Conservation (phyloP, 768 basidiomycete species). For the Plicaturopsis crispa region DNA sequence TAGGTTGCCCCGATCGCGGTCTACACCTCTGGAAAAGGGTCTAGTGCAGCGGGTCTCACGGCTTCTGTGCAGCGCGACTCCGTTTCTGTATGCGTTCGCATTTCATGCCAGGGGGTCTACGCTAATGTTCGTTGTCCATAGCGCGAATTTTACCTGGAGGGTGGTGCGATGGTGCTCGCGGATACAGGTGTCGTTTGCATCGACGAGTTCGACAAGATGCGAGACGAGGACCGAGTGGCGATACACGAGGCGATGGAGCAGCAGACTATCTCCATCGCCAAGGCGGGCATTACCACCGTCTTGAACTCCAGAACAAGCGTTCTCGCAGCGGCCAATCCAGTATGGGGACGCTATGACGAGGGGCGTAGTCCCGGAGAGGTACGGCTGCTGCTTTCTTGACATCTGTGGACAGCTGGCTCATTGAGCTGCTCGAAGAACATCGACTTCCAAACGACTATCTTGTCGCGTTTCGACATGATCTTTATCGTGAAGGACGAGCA, state of each 20-base stretch:
- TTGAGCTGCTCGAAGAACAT: conserved; percentile 54
- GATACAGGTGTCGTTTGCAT: conserved; percentile 99
- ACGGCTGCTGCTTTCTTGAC: conserved; percentile 7
- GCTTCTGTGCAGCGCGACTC: conserved; percentile 95
- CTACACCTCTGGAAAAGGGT: conserved; percentile 97
- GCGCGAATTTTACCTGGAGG: conserved; percentile 98
- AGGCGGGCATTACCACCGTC: conserved; percentile 97
- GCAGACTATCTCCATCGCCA: conserved; percentile 98
- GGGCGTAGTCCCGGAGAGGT: conserved; percentile 94
- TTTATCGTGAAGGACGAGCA: conserved; percentile 99
- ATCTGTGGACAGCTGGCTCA: conserved; percentile 1
- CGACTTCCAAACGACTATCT: conserved; percentile 95
- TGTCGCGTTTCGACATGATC: conserved; percentile 99
- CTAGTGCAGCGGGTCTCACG: conserved; percentile 96
- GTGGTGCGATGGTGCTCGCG: conserved; percentile 98
- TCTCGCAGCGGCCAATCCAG: conserved; percentile 94
- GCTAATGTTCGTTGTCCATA: conserved; percentile 22
- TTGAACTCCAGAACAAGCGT: conserved; percentile 95
- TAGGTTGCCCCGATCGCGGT: conserved; percentile 97
- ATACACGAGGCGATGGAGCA: conserved; percentile 99
- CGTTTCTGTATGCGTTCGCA: conserved; percentile 60
- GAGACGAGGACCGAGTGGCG: conserved; percentile 97
- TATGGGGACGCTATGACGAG: conserved; percentile 96
- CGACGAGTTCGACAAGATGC: conserved; percentile 99
- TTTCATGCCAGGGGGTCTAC: too few species aligned